Evolutionary conservation across 306 rosid genomes (phyloP).

Genomic region (Quercus variabilis): DNA sequence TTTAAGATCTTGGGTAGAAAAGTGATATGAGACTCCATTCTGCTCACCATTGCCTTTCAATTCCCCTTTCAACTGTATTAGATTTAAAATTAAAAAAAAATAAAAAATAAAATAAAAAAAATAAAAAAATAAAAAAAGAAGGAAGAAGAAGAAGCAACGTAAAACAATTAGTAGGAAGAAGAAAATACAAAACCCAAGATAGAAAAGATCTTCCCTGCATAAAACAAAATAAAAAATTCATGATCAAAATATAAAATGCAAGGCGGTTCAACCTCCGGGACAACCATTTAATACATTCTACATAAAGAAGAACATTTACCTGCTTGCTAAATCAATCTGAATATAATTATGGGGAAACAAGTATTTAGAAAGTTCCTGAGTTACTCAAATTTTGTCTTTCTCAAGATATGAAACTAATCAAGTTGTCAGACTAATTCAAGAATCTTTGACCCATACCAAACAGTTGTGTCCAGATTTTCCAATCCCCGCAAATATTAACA

Average conservation of each 20-base stretch:
- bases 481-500: not conserved
- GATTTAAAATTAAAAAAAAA: not conserved
- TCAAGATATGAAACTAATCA: not conserved
- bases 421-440: not conserved
- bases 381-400: not conserved
- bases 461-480: not conserved
- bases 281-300: not conserved
- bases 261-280: not conserved
- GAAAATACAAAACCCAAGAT: slow-evolving; percentile 2
- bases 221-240: not conserved
- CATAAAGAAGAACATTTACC: not conserved
- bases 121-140: no score
- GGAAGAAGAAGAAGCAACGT: not conserved
- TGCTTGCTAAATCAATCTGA: no score
- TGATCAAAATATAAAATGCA: not conserved
- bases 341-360: not conserved
- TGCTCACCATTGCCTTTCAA: slow-evolving; percentile 31
- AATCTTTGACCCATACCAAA: not conserved
- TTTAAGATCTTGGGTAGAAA: slow-evolving; percentile 38
- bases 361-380: not conserved
- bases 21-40: slow-evolving; percentile 44
- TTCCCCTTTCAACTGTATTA: slow-evolving; percentile 75
- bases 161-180: not conserved
- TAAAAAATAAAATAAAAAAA: no score
- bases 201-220: not conserved